A percentile compares a stretch with the other conserved stretches of the same genome.
phyloP scores from a whole-genome alignment of 352 stramenopile genomes.

The Globisporangium heterothallicum region DNA sequence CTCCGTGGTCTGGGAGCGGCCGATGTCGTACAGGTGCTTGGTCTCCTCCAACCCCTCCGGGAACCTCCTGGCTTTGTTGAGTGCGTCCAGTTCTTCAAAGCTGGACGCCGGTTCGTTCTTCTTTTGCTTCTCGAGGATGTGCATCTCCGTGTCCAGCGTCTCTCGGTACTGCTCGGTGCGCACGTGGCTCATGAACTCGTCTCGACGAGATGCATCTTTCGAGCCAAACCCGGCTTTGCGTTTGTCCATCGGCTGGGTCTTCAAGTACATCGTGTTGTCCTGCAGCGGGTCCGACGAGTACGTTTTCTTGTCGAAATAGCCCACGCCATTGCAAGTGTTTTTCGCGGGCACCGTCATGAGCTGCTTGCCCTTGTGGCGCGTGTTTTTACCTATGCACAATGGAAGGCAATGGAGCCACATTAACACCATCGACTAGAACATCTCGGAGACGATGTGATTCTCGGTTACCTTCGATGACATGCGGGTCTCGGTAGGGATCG shows the following conservation, averaged over 20 bases:
- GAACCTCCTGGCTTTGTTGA: constrained; percentile 50
- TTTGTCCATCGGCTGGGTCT: constrained; percentile 79
- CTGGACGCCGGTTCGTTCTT: constrained; percentile 26
- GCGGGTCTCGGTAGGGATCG: constrained; percentile 67
- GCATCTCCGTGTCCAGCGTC: constrained; percentile 79
- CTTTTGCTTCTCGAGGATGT: constrained; percentile 73
- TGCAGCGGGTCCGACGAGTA: constrained; percentile 84
- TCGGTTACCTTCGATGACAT: constrained; percentile 67
- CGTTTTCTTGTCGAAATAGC: constrained; percentile 83
- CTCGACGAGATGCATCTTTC: constrained; percentile 84
- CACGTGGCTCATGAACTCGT: constrained; percentile 90
- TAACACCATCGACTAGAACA: too few relatives aligned
- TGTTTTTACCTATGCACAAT: constrained; percentile 41
- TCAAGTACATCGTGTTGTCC: constrained; percentile 86
- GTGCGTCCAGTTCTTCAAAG: constrained; percentile 34
- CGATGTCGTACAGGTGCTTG: constrained; percentile 80
- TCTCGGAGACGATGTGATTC: too few relatives aligned
- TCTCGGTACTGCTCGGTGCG: constrained; percentile 88
- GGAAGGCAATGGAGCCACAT: neutral
- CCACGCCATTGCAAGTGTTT: constrained; percentile 73
- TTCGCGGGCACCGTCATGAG: constrained; percentile 65
- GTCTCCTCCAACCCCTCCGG: constrained; percentile 68
- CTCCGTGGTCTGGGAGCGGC: constrained; percentile 68
- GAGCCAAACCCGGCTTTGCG: constrained; percentile 89
- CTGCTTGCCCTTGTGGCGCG: constrained; percentile 73